Conservation (phyloP, 2,329 filamentous ascomycete species). For the Fulvia fulva region DNA sequence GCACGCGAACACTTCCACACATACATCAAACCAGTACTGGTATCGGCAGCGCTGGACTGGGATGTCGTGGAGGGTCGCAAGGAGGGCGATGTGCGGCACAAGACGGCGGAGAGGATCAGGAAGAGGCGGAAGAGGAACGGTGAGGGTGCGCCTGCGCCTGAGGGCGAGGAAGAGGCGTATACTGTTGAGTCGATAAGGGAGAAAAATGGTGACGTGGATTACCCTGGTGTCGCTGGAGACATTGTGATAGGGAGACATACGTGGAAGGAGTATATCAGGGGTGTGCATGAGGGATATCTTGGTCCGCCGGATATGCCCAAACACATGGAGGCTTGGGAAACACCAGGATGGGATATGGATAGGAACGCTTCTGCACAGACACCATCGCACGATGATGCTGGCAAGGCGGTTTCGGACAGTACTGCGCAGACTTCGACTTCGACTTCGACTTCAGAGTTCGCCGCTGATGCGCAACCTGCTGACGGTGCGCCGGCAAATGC, state of each 20-base stretch:
- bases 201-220: slow-evolving; percentile 65
- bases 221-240: slow-evolving; percentile 73
- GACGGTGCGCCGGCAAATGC: not conserved
- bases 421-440: slow-evolving; percentile 6
- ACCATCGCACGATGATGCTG: slow-evolving; percentile 29
- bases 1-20: slow-evolving; percentile 96
- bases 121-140: slow-evolving; percentile 58
- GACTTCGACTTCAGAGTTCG: not conserved
- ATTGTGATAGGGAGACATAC: slow-evolving; percentile 85
- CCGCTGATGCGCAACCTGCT: slow-evolving; percentile 8
- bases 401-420: slow-evolving; percentile 20
- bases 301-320: slow-evolving; percentile 69
- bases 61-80: slow-evolving; percentile 89
- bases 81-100: slow-evolving; percentile 88
- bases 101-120: slow-evolving; percentile 80
- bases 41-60: slow-evolving; percentile 88
- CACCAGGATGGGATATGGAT: not conserved
- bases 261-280: slow-evolving; percentile 96
- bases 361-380: slow-evolving; percentile 20
- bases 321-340: slow-evolving; percentile 21
- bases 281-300: slow-evolving; percentile 93
- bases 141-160: slow-evolving; percentile 42
- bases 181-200: slow-evolving; percentile 61
- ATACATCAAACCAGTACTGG: slow-evolving; percentile 89
- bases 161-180: slow-evolving; percentile 51